Evolutionary conservation across 345 rosid genomes (phyloP).

Genomic region (rapeseed (Brassica napus)): Da-Ae NC_063439.1:9036001-9036500

Average conservation of each 20-base stretch:
- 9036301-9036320: slow-evolving; percentile 71
- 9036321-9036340: slow-evolving; percentile 50
- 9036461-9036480: slow-evolving; percentile 78
- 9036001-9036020: slow-evolving; percentile 28
- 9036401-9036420: slow-evolving; percentile 58
- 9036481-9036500: slow-evolving; percentile 67
- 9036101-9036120: slow-evolving; percentile 40
- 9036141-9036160: slow-evolving; percentile 74
- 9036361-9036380: slow-evolving; percentile 77
- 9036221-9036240: slow-evolving; percentile 10
- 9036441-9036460: slow-evolving; percentile 75
- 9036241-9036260: slow-evolving; percentile 40
- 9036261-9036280: slow-evolving; percentile 78
- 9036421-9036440: slow-evolving; percentile 70
- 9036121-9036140: slow-evolving; percentile 67
- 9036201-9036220: slow-evolving; percentile 57
- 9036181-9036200: slow-evolving; percentile 66
- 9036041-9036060: slow-evolving; percentile 69
- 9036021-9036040: slow-evolving; percentile 27
- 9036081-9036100: slow-evolving; percentile 87
- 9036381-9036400: slow-evolving; percentile 57
- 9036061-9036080: slow-evolving; percentile 76
- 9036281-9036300: slow-evolving; percentile 84
- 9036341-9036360: slow-evolving; percentile 66
- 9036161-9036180: slow-evolving; percentile 77